Evolutionary conservation across 2,329 filamentous ascomycete species (phyloP).

Genomic region (Macroventuria anomochaeta): DNA sequence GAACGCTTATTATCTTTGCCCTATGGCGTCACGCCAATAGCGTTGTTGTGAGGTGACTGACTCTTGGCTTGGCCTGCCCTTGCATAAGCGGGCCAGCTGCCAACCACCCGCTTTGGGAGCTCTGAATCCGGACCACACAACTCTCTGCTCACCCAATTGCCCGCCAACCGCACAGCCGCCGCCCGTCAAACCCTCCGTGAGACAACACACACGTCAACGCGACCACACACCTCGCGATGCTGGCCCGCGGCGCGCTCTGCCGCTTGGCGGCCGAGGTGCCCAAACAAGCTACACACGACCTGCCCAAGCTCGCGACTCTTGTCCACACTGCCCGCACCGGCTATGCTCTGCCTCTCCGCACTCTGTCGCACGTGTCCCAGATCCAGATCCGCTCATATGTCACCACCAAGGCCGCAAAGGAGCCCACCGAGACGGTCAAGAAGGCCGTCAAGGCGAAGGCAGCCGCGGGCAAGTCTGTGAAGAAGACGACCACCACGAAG

Average conservation of each 20-base stretch:
- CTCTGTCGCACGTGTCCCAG: conserved; percentile 8
- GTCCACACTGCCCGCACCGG: conserved; percentile 28
- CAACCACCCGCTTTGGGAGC: conserved; percentile 14
- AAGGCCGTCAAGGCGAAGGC: conserved; percentile 34
- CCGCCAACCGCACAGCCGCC: conserved; percentile 25
- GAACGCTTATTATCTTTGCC: not conserved
- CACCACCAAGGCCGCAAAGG: conserved; percentile 37
- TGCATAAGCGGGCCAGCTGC: conserved; percentile 18
- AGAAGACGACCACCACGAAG: conserved; percentile 27
- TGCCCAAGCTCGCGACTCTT: conserved; percentile 43
- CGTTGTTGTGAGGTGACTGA: not conserved
- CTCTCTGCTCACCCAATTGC: conserved; percentile 26
- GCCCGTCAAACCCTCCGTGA: conserved; percentile 17
- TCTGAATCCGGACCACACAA: conserved; percentile 16
- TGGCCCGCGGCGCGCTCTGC: conserved; percentile 45
- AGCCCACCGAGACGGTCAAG: conserved; percentile 40
- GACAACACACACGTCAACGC: conserved; percentile 2
- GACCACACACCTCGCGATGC: conserved; percentile 35
- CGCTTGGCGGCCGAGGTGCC: conserved; percentile 45
- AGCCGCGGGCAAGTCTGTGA: conserved; percentile 29
- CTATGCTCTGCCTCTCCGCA: conserved; percentile 13
- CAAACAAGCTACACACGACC: conserved; percentile 45
- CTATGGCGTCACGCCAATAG: not conserved
- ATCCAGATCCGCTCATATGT: conserved; percentile 40
- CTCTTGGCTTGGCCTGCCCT: not conserved